Evolutionary conservation across 495 filamentous ascomycete species (phyloP), one percentile per base, ranked within the genome.

Genomic region (Parathielavia appendiculata): DNA sequence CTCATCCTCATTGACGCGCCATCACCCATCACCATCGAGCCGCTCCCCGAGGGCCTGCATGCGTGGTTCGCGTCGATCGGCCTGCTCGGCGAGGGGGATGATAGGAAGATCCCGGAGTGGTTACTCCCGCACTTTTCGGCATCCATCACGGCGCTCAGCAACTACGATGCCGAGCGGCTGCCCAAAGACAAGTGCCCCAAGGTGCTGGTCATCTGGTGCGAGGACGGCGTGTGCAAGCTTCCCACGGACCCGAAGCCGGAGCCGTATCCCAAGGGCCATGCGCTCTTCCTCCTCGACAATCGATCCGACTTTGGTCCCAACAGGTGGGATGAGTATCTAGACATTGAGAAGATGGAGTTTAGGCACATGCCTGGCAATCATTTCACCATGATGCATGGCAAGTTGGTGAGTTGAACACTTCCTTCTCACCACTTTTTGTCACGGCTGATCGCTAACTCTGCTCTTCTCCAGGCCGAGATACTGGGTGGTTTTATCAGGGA

Each of bases 1-100:
- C 82, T 96, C 4, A 72, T 95, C 50, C 78, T 96, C 50, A 85
- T 96, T 57, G 91, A 96, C 69, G 84, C 90, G 0, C 91, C 91
- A 0, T 90, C 83, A 74, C 89, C 83, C 2, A 80, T 89, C 56
- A 84, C 81, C 14, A 84, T 92, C 32, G 87, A 90, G 67, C 88
- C 89, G 47, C 81, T 93, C 4, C 90, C 90, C 0, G 75, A 81
- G 14, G 81, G 86, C 16, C 81, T 95, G 0, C 89, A 92, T 68
- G 76, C 79, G 58, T 93, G 87, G 81, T 91, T 92, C 67, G 85
- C 87, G 54, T 75, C 80, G 9, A 87, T 92, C 60, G 89, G 90
- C 46, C 83, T 95, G 8, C 86, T 95, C 47, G 89, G 89, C 41
- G 86, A 87, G 40, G 77, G 74, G 12, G 70, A 74, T 26, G 66